These are phyloP conservation scores for Cinnamomum chago DNA, from an alignment of 164 flowering plant genomes.

Conservation along the genomic window DNA sequence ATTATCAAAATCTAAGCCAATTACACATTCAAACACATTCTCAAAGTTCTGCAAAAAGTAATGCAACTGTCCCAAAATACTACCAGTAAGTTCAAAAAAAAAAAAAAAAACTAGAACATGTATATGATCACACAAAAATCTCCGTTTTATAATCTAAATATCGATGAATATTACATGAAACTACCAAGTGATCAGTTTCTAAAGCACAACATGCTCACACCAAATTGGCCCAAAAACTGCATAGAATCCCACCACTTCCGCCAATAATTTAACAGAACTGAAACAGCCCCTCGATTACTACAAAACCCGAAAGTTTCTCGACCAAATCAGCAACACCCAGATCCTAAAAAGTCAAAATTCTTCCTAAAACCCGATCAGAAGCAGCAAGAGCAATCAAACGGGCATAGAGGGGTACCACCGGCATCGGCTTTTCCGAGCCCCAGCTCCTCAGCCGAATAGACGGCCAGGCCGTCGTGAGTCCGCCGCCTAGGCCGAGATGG, in stretches of 20 bases:
- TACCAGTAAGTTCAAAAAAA: too few species aligned
- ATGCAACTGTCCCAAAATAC: not conserved
- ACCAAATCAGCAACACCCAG: not conserved
- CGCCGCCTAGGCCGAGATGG: conserved; percentile 34
- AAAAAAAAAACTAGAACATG: not conserved
- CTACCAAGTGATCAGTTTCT: not conserved
- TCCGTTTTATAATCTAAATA: not conserved
- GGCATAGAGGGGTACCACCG: conserved; percentile 60
- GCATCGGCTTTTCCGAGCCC: conserved; percentile 46
- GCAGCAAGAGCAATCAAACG: conserved; percentile 71
- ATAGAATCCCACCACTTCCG: not conserved
- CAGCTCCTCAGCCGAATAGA: conserved; percentile 59
- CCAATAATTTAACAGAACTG: not conserved
- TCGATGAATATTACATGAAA: not conserved
- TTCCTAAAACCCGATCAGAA: conserved; percentile 25
- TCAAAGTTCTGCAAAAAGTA: not conserved
- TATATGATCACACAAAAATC: not conserved
- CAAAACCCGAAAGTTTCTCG: not conserved
- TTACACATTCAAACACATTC: not conserved
- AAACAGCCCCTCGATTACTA: not conserved
- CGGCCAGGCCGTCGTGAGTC: conserved; percentile 42
- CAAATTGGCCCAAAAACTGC: not conserved
- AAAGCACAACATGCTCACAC: not conserved
- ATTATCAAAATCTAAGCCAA: not conserved
- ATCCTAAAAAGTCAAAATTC: not conserved